Conservation (phyloP, 1,139 yeast species). For the Scheffersomyces stambukii region DNA sequence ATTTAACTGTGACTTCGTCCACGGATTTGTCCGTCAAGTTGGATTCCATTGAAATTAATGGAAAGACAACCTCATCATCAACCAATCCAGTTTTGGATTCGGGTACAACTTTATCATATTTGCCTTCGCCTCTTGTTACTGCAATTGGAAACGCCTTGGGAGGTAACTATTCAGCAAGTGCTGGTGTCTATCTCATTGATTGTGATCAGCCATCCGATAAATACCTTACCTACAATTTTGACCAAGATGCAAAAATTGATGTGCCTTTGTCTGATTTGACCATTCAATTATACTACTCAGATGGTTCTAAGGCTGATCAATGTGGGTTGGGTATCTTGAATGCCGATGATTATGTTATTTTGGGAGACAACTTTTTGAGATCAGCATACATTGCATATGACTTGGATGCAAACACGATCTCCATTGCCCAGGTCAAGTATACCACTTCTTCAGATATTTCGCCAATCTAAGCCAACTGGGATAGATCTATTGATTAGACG, state of each 20-base stretch:
- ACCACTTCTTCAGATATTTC: constrained; percentile 9
- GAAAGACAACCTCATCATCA: neutral
- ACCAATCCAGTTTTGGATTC: constrained; percentile 16
- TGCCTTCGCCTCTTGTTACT: constrained; percentile 16
- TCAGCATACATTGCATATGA: constrained; percentile 25
- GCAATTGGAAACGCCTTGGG: constrained; percentile 20
- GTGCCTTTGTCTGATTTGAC: constrained; percentile 24
- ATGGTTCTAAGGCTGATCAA: constrained; percentile 3
- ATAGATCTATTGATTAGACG: too few species aligned
- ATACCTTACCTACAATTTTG: constrained; percentile 24
- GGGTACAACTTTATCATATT: constrained; percentile 26
- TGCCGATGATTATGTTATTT: constrained; percentile 5
- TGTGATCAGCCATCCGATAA: constrained; percentile 9
- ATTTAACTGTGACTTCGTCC: constrained; percentile 6
- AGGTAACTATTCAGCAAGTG: constrained; percentile 7
- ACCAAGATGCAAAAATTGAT: constrained; percentile 20
- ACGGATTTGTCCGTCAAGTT: constrained; percentile 4
- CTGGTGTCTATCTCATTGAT: constrained; percentile 6
- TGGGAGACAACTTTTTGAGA: constrained; percentile 31
- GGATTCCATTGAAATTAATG: constrained; percentile 4
- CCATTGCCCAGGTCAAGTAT: constrained; percentile 24
- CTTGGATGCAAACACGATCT: constrained; percentile 21
- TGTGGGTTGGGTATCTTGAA: constrained; percentile 9
- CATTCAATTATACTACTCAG: constrained; percentile 6
- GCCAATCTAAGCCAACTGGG: too few species aligned